A percentile compares a stretch with the other conserved stretches of the same genome.
Evolutionary conservation across 1,139 yeast species (phyloP).

Genomic region (Taiozyma sp.): DNA sequence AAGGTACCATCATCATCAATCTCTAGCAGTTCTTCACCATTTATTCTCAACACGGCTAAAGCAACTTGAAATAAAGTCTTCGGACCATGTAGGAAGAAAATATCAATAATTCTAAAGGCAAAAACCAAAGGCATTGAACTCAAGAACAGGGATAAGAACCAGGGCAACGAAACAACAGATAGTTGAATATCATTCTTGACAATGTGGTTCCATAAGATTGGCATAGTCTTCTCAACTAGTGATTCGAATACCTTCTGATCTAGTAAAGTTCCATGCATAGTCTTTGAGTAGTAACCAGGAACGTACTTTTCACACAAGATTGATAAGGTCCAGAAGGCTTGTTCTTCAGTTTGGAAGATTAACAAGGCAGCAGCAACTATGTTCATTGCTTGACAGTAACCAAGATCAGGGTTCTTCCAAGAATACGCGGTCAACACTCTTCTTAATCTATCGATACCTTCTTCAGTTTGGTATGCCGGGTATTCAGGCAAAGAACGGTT

Average conservation of each 20-base stretch:
- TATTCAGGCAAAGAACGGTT: slow-evolving; percentile 94
- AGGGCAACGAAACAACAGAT: slow-evolving; percentile 92
- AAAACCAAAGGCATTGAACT: slow-evolving; percentile 93
- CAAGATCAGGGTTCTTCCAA: slow-evolving; percentile 96
- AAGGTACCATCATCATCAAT: slow-evolving; percentile 93
- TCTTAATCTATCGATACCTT: slow-evolving; percentile 81
- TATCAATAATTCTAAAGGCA: slow-evolving; percentile 90
- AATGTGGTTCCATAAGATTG: slow-evolving; percentile 82
- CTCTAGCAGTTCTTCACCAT: slow-evolving; percentile 76
- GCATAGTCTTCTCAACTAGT: slow-evolving; percentile 86
- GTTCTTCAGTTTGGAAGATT: slow-evolving; percentile 94
- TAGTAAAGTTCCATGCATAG: slow-evolving; percentile 94
- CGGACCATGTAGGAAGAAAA: slow-evolving; percentile 88
- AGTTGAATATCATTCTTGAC: slow-evolving; percentile 78
- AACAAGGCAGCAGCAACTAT: slow-evolving; percentile 92
- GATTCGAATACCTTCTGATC: slow-evolving; percentile 95
- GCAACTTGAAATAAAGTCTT: slow-evolving; percentile 91
- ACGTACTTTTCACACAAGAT: slow-evolving; percentile 80
- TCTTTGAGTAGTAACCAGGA: slow-evolving; percentile 95
- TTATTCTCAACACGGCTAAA: slow-evolving; percentile 77
- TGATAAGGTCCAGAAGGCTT: slow-evolving; percentile 91
- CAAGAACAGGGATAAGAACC: slow-evolving; percentile 89
- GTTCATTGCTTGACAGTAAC: slow-evolving; percentile 99
- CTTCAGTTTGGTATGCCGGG: slow-evolving; percentile 83
- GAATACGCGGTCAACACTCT: slow-evolving; percentile 91